Percentiles rank a stretch among this genome's conserved stretches.
phyloP scores from a whole-genome alignment of 2,329 filamentous ascomycete species.

The Colletotrichum endophyticum region DNA sequence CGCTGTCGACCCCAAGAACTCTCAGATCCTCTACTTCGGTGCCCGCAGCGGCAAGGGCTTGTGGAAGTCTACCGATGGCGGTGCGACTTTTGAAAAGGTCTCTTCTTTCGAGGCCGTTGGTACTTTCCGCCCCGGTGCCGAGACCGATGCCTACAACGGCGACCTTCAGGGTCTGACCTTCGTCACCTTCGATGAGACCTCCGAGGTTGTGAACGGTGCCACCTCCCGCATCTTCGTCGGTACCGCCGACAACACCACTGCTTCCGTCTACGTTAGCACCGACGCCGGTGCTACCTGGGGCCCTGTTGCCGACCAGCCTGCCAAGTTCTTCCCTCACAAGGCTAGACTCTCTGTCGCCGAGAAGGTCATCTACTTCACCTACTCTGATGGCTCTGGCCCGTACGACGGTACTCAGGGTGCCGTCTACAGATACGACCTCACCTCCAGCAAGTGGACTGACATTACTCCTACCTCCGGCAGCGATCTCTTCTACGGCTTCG shows the following conservation, averaged over 20 bases:
- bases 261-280: slow-evolving; percentile 58
- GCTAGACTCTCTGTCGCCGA: slow-evolving; percentile 54
- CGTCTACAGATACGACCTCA: slow-evolving; percentile 59
- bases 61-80: slow-evolving; percentile 62
- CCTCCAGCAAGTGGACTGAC: slow-evolving; percentile 53
- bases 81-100: slow-evolving; percentile 52
- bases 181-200: slow-evolving; percentile 61
- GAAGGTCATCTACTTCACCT: slow-evolving; percentile 54
- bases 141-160: slow-evolving; percentile 44
- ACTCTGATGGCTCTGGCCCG: slow-evolving; percentile 59
- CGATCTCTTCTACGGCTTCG: slow-evolving; percentile 58
- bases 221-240: slow-evolving; percentile 64
- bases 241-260: slow-evolving; percentile 55
- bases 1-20: slow-evolving; percentile 61
- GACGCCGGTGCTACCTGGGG: slow-evolving; percentile 60
- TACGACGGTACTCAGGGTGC: slow-evolving; percentile 60
- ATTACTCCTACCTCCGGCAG: slow-evolving; percentile 58
- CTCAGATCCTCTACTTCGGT: slow-evolving; percentile 62
- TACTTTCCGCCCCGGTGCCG: slow-evolving; percentile 51
- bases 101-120: slow-evolving; percentile 58
- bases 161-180: slow-evolving; percentile 52
- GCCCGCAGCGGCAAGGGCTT: slow-evolving; percentile 63
- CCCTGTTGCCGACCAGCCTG: slow-evolving; percentile 54
- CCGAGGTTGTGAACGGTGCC: slow-evolving; percentile 45
- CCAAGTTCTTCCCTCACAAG: slow-evolving; percentile 59